Evolutionary conservation across 129 eudicot species (phyloP).

Genomic region (Dittrichia graveolens): DNA sequence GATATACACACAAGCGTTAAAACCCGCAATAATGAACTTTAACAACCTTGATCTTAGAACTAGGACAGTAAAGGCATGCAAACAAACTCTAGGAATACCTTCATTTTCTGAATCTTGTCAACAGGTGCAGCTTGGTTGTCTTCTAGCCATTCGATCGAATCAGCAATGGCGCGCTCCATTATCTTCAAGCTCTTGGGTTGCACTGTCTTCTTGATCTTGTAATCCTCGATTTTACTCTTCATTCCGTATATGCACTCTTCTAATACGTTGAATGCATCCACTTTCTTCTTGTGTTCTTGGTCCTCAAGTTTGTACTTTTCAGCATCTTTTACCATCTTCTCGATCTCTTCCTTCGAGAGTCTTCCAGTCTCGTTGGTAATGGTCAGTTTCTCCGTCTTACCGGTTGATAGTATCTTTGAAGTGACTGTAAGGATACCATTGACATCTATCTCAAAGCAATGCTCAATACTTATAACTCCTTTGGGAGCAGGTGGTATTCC

Average conservation of each 20-base stretch:
- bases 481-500: too few species aligned
- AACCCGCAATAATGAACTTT: neutral
- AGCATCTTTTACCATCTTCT: too few species aligned
- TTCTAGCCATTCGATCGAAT: neutral
- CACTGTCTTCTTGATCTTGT: neutral
- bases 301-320: constrained; percentile 5
- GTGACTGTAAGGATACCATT: too few species aligned
- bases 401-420: too few species aligned
- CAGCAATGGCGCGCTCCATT: neutral
- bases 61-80: neutral
- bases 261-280: neutral
- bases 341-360: neutral
- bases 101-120: neutral
- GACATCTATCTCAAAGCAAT: too few species aligned
- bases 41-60: neutral
- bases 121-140: neutral
- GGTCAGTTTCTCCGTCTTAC: too few species aligned
- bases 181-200: neutral
- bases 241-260: neutral
- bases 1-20: too few species aligned
- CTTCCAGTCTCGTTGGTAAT: neutral
- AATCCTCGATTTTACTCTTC: neutral
- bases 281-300: constrained; percentile 10
- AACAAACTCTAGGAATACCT: neutral
- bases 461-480: too few species aligned